A percentile compares a stretch with the other conserved stretches of the same genome.
Evolutionary conservation across 257 asterid genomes (phyloP).

Genomic region (Hygrophila difformis): DNA sequence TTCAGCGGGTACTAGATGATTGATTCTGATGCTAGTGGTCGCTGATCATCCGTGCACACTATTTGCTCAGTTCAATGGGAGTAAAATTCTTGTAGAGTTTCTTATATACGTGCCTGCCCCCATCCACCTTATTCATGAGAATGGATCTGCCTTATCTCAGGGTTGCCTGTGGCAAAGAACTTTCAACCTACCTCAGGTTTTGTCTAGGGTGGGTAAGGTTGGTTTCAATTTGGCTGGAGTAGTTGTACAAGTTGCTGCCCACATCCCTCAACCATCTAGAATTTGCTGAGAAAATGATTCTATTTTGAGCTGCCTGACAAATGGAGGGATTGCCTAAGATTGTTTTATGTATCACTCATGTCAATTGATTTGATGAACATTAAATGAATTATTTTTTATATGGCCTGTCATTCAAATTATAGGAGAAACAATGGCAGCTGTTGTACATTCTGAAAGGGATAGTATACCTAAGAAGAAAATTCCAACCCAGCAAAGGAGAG

Average conservation of each 20-base stretch:
- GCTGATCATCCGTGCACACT: no score
- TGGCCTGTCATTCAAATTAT: constrained; percentile 15
- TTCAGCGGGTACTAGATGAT: no score
- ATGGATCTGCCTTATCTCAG: no score
- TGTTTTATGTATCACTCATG: constrained; percentile 7
- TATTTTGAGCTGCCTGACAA: constrained; percentile 5
- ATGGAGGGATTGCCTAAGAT: not conserved
- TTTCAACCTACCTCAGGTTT: constrained; percentile 8
- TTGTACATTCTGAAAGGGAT: constrained; percentile 47
- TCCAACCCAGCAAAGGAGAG: constrained; percentile 65
- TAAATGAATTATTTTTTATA: constrained; percentile 11
- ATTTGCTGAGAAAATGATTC: constrained; percentile 2
- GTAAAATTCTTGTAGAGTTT: no score
- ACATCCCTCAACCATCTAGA: constrained; percentile 3
- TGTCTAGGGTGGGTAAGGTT: constrained; percentile 16
- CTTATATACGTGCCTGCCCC: no score
- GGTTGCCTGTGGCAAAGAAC: no score
- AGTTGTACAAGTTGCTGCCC: constrained; percentile 7
- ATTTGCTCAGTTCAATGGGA: no score
- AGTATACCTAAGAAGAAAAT: constrained; percentile 44
- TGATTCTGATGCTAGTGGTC: no score
- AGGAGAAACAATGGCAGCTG: constrained; percentile 58
- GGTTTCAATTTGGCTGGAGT: constrained; percentile 17
- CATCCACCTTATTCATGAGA: no score
- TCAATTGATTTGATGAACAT: not conserved